Conservation (phyloP, 2,329 filamentous ascomycete genomes). For the Neoascochyta sp. region DNA sequence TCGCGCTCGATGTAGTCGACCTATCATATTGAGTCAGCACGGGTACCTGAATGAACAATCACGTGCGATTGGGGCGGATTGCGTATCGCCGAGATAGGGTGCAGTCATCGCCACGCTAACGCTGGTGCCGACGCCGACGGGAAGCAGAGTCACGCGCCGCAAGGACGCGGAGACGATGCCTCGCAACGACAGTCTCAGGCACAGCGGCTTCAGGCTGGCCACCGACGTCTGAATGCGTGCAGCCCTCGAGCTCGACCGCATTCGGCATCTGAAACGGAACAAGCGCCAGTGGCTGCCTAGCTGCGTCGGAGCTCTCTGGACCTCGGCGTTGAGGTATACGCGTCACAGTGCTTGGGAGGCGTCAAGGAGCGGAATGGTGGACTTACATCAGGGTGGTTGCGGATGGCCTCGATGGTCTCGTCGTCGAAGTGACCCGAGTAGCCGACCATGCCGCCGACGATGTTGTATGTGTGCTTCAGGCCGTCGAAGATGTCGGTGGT, state of each 20-base stretch:
- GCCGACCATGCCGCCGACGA: conserved; percentile 76
- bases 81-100: conserved; percentile 31
- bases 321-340: conserved; percentile 2
- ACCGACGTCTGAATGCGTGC: too few relatives aligned
- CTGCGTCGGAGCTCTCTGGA: too few relatives aligned
- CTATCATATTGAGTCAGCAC: conserved; percentile 49
- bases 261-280: too few relatives aligned
- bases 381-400: conserved; percentile 95
- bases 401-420: conserved; percentile 85
- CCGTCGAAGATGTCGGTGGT: conserved; percentile 70
- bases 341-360: not conserved
- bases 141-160: conserved; percentile 1
- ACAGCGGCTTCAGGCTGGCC: too few relatives aligned
- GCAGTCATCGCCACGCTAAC: conserved; percentile 11
- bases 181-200: too few relatives aligned
- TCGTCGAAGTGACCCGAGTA: conserved; percentile 98
- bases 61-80: conserved; percentile 26
- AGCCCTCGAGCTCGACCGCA: too few relatives aligned
- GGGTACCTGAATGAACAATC: conserved; percentile 15
- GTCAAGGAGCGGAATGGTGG: conserved; percentile 5
- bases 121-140: too few relatives aligned
- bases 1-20: conserved; percentile 96
- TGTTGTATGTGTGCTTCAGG: conserved; percentile 95
- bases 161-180: not conserved
- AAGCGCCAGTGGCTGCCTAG: too few relatives aligned